phyloP scores from a whole-genome alignment of 768 basidiomycete genomes.

The Mycena galopus region DNA sequence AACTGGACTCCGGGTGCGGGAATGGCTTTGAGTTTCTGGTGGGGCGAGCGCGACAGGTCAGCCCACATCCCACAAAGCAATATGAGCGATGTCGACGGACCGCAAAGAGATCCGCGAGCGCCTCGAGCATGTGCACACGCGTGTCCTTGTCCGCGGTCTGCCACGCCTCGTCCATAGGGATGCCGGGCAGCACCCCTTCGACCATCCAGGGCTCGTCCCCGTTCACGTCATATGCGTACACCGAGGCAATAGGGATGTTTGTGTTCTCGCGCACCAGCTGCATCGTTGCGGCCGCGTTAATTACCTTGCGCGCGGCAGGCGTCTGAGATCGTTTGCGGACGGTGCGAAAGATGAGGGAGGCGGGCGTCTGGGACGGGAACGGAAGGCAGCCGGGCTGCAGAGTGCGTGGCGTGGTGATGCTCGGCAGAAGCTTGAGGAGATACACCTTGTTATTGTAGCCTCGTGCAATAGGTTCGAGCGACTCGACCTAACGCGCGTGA shows the following conservation, averaged over 20 bases:
- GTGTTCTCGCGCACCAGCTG: conserved; percentile 27
- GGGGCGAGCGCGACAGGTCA: neutral
- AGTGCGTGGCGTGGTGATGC: neutral
- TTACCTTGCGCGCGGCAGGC: conserved; percentile 16
- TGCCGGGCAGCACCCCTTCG: conserved; percentile 13
- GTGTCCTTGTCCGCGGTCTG: conserved; percentile 8
- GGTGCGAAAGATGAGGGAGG: conserved; percentile 21
- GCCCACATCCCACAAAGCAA: neutral
- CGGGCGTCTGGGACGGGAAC: conserved; percentile 2
- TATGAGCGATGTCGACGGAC: neutral
- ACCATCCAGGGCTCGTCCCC: conserved; percentile 22
- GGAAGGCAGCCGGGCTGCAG: conserved; percentile 24
- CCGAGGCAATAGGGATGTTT: conserved; percentile 19
- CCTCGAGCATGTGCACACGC: conserved; percentile 24
- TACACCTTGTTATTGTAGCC: conserved; percentile 31
- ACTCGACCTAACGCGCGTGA: conserved; percentile 14
- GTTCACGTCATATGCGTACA: conserved; percentile 20
- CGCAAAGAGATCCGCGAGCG: conserved; percentile 25
- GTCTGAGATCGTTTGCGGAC: conserved; percentile 16
- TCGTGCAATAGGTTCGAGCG: conserved; percentile 27
- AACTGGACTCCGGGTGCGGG: conserved; percentile 12
- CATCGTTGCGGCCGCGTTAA: conserved; percentile 8
- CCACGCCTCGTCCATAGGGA: conserved; percentile 27
- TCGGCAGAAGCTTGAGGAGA: conserved; percentile 6
- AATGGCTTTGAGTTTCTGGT: conserved; percentile 23